Percentiles rank a stretch among this genome's conserved stretches.
phyloP scores from a whole-genome alignment of 2,329 filamentous ascomycete genomes.

The Alternaria dauci region DNA sequence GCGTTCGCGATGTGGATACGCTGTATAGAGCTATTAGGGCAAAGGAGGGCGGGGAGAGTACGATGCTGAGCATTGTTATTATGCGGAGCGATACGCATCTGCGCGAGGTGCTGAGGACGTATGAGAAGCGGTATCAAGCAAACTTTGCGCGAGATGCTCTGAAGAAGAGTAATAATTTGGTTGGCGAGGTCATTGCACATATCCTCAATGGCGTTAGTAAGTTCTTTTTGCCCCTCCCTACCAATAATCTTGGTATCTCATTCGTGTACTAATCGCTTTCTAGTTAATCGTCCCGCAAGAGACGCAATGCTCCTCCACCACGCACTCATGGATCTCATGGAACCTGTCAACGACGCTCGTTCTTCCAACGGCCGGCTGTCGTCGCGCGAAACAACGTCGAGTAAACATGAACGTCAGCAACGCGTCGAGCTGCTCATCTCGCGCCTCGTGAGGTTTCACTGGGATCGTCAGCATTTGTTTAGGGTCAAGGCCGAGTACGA shows the following conservation, averaged over 20 bases:
- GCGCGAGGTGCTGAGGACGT: slow-evolving; percentile 77
- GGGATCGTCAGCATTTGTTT: slow-evolving; percentile 85
- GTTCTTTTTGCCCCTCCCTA: background rate
- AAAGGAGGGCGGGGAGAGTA: slow-evolving; percentile 79
- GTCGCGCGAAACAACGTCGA: slow-evolving; percentile 36
- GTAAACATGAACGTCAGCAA: slow-evolving; percentile 59
- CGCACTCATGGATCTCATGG: slow-evolving; percentile 70
- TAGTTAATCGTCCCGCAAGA: slow-evolving; percentile 86
- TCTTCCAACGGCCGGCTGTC: slow-evolving; percentile 28
- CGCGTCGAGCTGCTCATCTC: slow-evolving; percentile 88
- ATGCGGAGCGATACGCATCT: slow-evolving; percentile 82
- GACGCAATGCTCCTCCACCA: slow-evolving; percentile 92
- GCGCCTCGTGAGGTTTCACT: slow-evolving; percentile 87
- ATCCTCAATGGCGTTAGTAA: slow-evolving; percentile 87
- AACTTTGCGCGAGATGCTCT: slow-evolving; percentile 92
- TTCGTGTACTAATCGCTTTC: background rate
- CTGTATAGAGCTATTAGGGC: slow-evolving; percentile 75
- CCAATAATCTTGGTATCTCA: fast-evolving
- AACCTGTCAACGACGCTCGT: slow-evolving; percentile 40
- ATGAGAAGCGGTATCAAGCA: slow-evolving; percentile 74
- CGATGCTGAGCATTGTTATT: slow-evolving; percentile 87
- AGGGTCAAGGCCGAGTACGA: slow-evolving; percentile 81
- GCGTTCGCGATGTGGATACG: slow-evolving; percentile 72
- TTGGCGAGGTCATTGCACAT: slow-evolving; percentile 92
- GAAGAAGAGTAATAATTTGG: slow-evolving; percentile 87